Evolutionary conservation across 2,329 filamentous ascomycete genomes (phyloP).

Genomic region (Blastomyces gilchristii): DNA sequence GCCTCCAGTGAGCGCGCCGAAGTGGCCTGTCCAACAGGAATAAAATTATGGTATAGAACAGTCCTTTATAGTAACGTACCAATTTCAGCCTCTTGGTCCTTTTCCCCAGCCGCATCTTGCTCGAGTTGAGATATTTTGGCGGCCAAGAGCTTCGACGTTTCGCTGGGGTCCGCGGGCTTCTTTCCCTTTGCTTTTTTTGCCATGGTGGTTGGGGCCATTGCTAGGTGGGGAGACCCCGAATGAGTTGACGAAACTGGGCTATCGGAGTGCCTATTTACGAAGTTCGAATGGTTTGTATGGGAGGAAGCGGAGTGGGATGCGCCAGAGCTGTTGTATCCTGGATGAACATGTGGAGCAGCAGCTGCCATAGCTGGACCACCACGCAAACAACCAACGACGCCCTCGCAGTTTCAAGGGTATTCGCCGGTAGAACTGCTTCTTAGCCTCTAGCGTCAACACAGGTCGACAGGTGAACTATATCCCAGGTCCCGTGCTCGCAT

Average conservation of each 20-base stretch:
- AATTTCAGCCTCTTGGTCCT: slow-evolving; percentile 92
- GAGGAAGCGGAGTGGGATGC: slow-evolving; percentile 10
- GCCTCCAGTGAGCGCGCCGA: slow-evolving; percentile 4
- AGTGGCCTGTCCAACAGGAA: background rate
- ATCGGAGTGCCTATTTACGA: slow-evolving; percentile 36
- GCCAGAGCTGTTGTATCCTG: slow-evolving; percentile 6
- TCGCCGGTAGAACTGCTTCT: slow-evolving; percentile 6
- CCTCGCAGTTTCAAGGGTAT: slow-evolving; percentile 3
- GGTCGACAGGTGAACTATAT: background rate
- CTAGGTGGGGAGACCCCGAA: slow-evolving; percentile 17
- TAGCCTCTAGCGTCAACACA: background rate
- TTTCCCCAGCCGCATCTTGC: slow-evolving; percentile 83
- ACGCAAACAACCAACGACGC: background rate
- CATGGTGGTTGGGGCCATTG: slow-evolving; percentile 41
- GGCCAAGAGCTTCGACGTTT: slow-evolving; percentile 82
- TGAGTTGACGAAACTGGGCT: slow-evolving; percentile 33
- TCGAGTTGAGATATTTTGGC: slow-evolving; percentile 94
- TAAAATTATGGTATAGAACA: slow-evolving; percentile 1
- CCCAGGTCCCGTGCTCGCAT: background rate
- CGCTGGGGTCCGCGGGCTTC: slow-evolving; percentile 72
- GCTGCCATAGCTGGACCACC: slow-evolving; percentile 10
- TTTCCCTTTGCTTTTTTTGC: slow-evolving; percentile 75
- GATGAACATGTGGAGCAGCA: slow-evolving; percentile 4
- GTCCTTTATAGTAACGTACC: slow-evolving; percentile 47
- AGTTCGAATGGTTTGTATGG: slow-evolving; percentile 34